Evolutionary conservation across 164 flowering plant genomes (phyloP).

Genomic region (Aristolochia fimbriata): DNA sequence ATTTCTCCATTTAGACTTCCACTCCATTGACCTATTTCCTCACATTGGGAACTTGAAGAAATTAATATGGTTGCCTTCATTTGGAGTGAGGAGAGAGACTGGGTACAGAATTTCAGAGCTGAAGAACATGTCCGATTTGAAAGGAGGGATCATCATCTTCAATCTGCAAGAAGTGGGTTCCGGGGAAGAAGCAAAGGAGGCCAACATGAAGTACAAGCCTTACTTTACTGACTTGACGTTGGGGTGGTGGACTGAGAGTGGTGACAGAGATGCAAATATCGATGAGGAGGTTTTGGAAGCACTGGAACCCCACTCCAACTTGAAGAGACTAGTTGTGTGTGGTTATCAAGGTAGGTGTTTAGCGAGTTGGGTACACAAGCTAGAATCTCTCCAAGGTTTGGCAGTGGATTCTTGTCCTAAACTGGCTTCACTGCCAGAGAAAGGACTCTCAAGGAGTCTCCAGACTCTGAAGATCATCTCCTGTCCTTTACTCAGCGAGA

Average conservation of each 20-base stretch:
- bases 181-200: too few relatives aligned
- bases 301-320: conserved; percentile 1
- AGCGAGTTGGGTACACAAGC: conserved; percentile 2
- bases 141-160: conserved; percentile 2
- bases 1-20: neutral
- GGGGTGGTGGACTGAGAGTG: neutral
- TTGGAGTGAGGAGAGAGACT: neutral
- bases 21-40: neutral
- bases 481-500: neutral
- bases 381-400: neutral
- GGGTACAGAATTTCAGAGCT: conserved; percentile 1
- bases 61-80: neutral
- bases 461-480: neutral
- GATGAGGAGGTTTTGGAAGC: neutral
- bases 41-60: neutral
- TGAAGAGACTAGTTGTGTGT: neutral
- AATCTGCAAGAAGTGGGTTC: conserved; percentile 1
- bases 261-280: neutral
- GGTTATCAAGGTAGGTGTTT: neutral
- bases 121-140: neutral
- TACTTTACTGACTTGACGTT: neutral
- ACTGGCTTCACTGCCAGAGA: neutral
- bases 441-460: neutral
- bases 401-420: neutral
- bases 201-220: neutral